Percentiles rank a stretch among this genome's conserved stretches.
phyloP scores from a whole-genome alignment of 768 basidiomycete genomes.

The Mycena capillaripes region DNA sequence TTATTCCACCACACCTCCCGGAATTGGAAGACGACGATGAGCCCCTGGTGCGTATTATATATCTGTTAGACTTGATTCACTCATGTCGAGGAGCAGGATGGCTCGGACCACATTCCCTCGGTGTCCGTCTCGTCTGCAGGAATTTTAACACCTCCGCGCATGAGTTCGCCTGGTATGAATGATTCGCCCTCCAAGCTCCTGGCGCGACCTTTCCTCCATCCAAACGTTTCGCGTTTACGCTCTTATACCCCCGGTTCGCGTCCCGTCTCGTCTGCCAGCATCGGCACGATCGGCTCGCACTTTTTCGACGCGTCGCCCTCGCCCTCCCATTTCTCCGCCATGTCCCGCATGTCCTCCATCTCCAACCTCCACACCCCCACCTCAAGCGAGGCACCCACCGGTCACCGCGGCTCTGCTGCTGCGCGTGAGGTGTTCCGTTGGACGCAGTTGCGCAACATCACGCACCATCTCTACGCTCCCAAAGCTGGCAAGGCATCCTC shows the following conservation, averaged over 20 bases:
- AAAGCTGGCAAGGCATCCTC: constrained; percentile 70
- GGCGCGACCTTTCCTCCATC: constrained; percentile 75
- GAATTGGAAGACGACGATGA: constrained; percentile 44
- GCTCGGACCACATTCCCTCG: constrained; percentile 54
- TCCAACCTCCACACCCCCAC: constrained; percentile 59
- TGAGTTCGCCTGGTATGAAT: constrained; percentile 52
- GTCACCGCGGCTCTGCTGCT: constrained; percentile 36
- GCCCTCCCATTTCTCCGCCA: constrained; percentile 76
- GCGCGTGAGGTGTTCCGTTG: constrained; percentile 80
- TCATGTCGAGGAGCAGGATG: constrained; percentile 47
- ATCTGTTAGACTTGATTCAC: constrained; percentile 9
- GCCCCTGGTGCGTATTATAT: constrained; percentile 45
- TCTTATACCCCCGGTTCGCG: constrained; percentile 71
- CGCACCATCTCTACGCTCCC: constrained; percentile 67
- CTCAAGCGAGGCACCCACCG: constrained; percentile 40
- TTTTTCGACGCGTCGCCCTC: constrained; percentile 64
- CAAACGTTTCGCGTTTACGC: constrained; percentile 84
- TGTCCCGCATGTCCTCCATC: constrained; percentile 78
- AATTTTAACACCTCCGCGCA: constrained; percentile 54
- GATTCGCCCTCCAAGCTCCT: constrained; percentile 52
- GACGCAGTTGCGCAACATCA: constrained; percentile 75
- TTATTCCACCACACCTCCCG: constrained; percentile 43
- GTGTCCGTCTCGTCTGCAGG: constrained; percentile 54
- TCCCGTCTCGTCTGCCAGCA: constrained; percentile 56
- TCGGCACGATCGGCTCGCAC: constrained; percentile 59